These are phyloP conservation scores for Fusarium redolens DNA, from an alignment of 2,329 filamentous ascomycete species.

Conservation along the genomic window DNA sequence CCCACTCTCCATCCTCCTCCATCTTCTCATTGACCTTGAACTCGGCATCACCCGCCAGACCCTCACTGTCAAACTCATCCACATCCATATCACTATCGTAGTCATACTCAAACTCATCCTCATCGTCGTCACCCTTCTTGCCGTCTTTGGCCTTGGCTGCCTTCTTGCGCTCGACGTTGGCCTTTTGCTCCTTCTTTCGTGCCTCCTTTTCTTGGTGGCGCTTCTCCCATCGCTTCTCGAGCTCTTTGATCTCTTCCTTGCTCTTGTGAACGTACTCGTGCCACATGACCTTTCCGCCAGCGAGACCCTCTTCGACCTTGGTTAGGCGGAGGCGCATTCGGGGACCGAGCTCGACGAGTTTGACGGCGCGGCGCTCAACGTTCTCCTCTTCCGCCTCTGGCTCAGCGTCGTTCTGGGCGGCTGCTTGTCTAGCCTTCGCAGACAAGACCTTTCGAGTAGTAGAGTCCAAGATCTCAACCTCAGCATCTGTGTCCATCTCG, in stretches of 20 bases:
- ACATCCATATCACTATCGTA: conserved; percentile 59
- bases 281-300: conserved; percentile 93
- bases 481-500: conserved; percentile 92
- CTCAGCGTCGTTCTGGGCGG: conserved; percentile 54
- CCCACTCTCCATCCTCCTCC: conserved; percentile 64
- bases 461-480: conserved; percentile 84
- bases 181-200: conserved; percentile 83
- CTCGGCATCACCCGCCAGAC: conserved; percentile 61
- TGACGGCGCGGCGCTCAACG: conserved; percentile 88
- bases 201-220: conserved; percentile 83
- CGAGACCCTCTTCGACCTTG: conserved; percentile 96
- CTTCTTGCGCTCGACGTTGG: conserved; percentile 90
- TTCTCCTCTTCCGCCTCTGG: conserved; percentile 62
- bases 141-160: conserved; percentile 56
- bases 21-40: conserved; percentile 61
- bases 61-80: conserved; percentile 64
- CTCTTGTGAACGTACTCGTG: conserved; percentile 94
- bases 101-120: conserved; percentile 58
- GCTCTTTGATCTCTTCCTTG: conserved; percentile 77
- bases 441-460: conserved; percentile 71
- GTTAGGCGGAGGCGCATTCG: conserved; percentile 89
- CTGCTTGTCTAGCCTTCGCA: conserved; percentile 60
- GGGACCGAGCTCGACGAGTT: conserved; percentile 91
- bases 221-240: conserved; percentile 87
- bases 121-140: conserved; percentile 51